Conservation (phyloP, 106 monocot genomes). For the Acorus gramineus region DNA sequence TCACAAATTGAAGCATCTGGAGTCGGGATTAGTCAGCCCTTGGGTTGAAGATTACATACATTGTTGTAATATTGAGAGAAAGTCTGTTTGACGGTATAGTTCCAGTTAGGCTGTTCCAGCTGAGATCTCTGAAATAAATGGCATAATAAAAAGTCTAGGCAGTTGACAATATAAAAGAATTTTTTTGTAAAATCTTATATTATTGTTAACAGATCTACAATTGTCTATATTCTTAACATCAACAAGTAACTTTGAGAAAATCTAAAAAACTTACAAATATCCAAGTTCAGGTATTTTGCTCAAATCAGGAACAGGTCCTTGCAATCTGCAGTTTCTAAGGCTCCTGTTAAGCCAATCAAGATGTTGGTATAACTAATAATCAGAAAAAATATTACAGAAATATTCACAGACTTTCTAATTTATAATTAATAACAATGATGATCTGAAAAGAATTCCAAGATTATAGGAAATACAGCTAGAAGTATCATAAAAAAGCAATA, state of each 20-base stretch:
- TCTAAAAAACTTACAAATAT: constrained; percentile 51
- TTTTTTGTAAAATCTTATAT: constrained; percentile 1
- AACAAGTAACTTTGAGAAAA: not conserved
- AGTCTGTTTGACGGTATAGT: constrained; percentile 45
- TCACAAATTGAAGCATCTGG: no score
- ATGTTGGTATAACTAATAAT: no score
- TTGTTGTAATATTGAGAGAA: constrained; percentile 51
- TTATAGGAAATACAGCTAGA: no score
- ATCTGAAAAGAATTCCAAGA: no score
- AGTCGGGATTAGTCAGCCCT: no score
- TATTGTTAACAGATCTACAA: no score
- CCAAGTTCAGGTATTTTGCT: constrained; percentile 41
- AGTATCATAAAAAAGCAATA: no score
- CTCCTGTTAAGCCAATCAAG: constrained; percentile 31
- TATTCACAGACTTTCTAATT: no score
- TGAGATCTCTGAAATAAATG: constrained; percentile 60
- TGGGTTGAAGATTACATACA: constrained; percentile 20
- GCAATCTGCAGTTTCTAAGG: constrained; percentile 76
- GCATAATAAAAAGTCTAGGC: not conserved
- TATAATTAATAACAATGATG: no score
- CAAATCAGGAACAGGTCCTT: constrained; percentile 65
- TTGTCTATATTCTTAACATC: not conserved
- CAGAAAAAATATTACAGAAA: no score
- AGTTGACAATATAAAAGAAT: not conserved
- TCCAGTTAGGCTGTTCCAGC: constrained; percentile 63